Base-by-base conservation (phyloP, 2,329 filamentous ascomycete genomes). In the Neofusicoccum kwambonambiense region DNA sequence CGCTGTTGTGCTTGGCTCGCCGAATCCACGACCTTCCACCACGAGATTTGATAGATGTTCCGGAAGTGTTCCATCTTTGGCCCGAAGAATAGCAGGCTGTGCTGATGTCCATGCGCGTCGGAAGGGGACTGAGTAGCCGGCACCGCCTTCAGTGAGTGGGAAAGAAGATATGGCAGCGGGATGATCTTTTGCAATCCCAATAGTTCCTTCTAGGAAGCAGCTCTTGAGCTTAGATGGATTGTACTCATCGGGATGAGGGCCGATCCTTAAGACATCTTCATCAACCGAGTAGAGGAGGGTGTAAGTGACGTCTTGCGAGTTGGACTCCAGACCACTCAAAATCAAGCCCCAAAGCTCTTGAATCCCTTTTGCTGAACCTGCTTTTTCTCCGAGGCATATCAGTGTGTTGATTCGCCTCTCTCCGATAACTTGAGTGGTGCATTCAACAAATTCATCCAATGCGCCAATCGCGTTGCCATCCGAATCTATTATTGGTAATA, bases 21-120 rank as follows among this genome's bases (percentile, higher is more conserved):
- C 17, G 58, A 65, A 65, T 2, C 56, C 64, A 5, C 64, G 49
- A 1, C 51, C 58, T 41, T 44, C 31, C 2, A 50, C 41, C 3
- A 7, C 15, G 7, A 62, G 15, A 2, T 47, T 11, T 6, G 41
- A 35, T 19, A 56, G 15, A 8, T 19, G 15, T 3, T 42, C 27
- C 7, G 42, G 44, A 3, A 65, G 47, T 35, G 50, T 49, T 15
- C 42, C 22, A 22, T 63, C 44, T 8, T 12, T 31, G 11, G 22
- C 4, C 5, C 44, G 42, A 19, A 64, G 19, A 31, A 64, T 15
- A 15, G n/a, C 44, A 3, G 64, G 58, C n/a, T 65, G 31, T 15
- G 49, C 39, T n/a, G 64, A 65, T n/a, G 44, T 63, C 64, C 64
- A 65, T 12, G 64, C 49, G 3, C 58, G 57, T 42, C 64, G n/a